Evolutionary conservation across 176 grass and related monocot genomes (phyloP).

Genomic region (Oryza coarctata): DNA sequence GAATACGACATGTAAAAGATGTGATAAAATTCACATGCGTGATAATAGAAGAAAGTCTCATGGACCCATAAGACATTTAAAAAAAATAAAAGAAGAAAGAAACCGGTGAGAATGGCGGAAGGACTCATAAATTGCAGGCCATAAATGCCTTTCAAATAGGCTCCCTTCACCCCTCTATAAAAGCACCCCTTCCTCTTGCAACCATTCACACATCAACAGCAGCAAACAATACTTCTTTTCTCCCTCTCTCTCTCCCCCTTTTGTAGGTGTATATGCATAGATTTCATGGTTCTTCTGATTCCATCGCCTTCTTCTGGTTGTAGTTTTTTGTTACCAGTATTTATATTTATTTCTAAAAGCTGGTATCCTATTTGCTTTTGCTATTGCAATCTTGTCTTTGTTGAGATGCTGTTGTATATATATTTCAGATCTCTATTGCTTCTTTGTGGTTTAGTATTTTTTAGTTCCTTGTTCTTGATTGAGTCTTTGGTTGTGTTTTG

Average conservation of each 20-base stretch:
- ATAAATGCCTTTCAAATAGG: conserved; percentile 15
- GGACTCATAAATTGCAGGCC: conserved; percentile 26
- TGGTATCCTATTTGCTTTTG: neutral
- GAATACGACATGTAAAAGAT: too few species aligned
- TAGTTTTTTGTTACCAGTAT: too few species aligned
- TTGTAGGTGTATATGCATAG: neutral
- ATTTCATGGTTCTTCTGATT: neutral
- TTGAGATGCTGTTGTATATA: neutral
- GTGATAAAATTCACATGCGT: too few species aligned
- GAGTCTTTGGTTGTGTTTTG: neutral
- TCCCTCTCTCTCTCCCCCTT: neutral
- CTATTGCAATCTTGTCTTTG: neutral
- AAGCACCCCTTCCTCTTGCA: conserved; percentile 5
- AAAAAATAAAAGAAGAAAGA: neutral
- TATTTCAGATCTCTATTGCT: neutral
- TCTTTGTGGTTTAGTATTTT: neutral
- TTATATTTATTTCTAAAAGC: neutral
- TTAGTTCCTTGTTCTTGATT: neutral
- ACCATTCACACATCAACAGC: neutral
- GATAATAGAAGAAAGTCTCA: too few species aligned
- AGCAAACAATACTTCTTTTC: conserved; percentile 7
- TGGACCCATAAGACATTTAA: too few species aligned
- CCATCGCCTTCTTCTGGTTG: neutral
- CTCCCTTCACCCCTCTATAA: conserved; percentile 36
- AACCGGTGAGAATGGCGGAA: neutral